phyloP scores from a whole-genome alignment of 1,139 yeast species.

The Oligophagozyma castellii region DNA sequence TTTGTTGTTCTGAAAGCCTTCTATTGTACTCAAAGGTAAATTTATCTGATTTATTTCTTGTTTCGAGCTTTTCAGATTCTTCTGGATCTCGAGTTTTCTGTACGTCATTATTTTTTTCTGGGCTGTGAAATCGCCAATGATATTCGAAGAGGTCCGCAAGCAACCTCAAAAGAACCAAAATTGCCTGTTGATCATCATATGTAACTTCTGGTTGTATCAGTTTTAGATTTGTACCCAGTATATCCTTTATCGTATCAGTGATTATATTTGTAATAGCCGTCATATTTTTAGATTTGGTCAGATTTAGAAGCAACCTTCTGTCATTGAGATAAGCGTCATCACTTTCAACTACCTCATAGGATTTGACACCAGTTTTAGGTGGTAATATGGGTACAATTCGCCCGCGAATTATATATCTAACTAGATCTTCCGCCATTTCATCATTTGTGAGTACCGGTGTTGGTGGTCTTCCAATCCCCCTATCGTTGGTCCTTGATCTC shows the following conservation, averaged over 20 bases:
- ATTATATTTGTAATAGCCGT: no score
- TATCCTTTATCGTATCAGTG: no score
- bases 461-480: no score
- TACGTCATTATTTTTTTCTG: constrained; percentile 11
- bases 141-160: constrained; percentile 20
- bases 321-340: not conserved
- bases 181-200: constrained; percentile 14
- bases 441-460: no score
- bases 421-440: not conserved
- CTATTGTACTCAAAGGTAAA: no score
- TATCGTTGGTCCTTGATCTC: no score
- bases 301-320: not conserved
- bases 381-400: not conserved
- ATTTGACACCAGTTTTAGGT: not conserved
- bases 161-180: constrained; percentile 15
- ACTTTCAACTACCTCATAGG: not conserved
- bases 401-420: not conserved
- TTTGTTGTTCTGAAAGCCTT: constrained; percentile 3
- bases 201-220: constrained; percentile 8
- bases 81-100: constrained; percentile 1
- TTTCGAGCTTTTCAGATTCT: constrained; percentile 1
- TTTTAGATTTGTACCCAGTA: no score
- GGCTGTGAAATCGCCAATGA: constrained; percentile 10
- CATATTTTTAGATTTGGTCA: no score
- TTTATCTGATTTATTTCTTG: constrained; percentile 2